Evolutionary conservation across 2,329 filamentous ascomycete species (phyloP).

Genomic region (Sporothrix humicola): DNA sequence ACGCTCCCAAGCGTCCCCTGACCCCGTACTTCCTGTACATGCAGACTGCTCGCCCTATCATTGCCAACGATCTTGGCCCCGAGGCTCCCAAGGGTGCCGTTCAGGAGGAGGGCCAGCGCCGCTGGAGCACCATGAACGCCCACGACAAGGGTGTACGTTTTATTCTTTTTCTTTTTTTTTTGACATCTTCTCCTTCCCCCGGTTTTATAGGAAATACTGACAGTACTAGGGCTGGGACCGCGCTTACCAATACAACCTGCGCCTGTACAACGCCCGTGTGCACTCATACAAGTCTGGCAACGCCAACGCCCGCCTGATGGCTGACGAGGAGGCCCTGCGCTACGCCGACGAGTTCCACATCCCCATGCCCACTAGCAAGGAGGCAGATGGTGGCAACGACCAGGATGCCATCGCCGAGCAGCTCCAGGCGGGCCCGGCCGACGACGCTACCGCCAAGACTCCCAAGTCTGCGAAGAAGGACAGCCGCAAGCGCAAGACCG

Average conservation of each 20-base stretch:
- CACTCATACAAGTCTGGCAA: conserved; percentile 69
- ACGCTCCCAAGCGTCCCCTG: conserved; percentile 90
- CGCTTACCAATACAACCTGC: conserved; percentile 70
- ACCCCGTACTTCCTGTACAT: conserved; percentile 97
- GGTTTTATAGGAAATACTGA: not conserved
- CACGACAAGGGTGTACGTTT: conserved; percentile 67
- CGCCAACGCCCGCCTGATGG: conserved; percentile 63
- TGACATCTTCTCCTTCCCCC: not conserved
- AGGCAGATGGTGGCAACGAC: conserved; percentile 54
- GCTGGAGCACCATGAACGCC: conserved; percentile 80
- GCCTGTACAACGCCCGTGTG: conserved; percentile 68
- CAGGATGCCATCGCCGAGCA: conserved; percentile 65
- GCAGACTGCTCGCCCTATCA: conserved; percentile 82
- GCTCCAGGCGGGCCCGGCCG: conserved; percentile 55
- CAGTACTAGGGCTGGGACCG: conserved; percentile 62
- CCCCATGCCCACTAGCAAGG: conserved; percentile 57
- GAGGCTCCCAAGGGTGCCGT: conserved; percentile 83
- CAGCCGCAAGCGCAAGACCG: conserved; percentile 63
- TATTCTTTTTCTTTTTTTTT: not conserved
- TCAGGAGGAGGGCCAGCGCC: conserved; percentile 81
- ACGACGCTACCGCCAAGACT: conserved; percentile 59
- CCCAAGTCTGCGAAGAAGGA: conserved; percentile 60
- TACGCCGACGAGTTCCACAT: conserved; percentile 66
- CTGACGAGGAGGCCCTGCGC: conserved; percentile 62
- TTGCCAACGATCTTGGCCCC: conserved; percentile 77